Base-by-base conservation (phyloP, 2,329 filamentous ascomycete genomes). In the Ceratocystis destructans region DNA sequence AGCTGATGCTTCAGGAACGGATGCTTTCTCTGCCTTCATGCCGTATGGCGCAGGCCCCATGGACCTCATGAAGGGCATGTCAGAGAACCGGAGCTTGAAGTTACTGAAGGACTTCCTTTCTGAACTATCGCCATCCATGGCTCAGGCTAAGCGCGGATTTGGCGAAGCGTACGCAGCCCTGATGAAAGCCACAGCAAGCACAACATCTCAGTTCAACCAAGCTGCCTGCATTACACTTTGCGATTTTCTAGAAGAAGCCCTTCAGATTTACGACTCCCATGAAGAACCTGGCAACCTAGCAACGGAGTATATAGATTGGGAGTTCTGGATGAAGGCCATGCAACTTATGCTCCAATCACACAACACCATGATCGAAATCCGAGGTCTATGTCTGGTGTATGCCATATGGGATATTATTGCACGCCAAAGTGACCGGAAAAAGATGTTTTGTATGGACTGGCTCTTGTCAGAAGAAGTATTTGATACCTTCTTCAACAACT, bases 321-420 rank as follows among this genome's bases (percentile, higher is more conserved):
- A 81, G 0, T 96, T 96, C 74, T 96, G 91, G 92, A 79, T 94
- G 50, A 82, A 86, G 0, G 90, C 93, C 4, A 92, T 85, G 75
- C 85, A 83, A 74, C 83, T 84, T 73, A 92, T 96, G 79, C 80
- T 92, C 71, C 80, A 86, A 68, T 94, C 90, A 66, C 85, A 93
- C 71, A 95, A 96, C 74, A 92, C 89, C 48, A 89, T 95, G 79
- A 94, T 90, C 0, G 91, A 96, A 75, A 88, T 96, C 69, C 85
- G 91, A 63, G 80, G 95, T 20, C 84, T 94, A 69, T 86, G 90
- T 2, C 89, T 96, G 72, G 76, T 96, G 62, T 96, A 87, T 74
- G 84, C 84, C 28, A 80, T 88, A 20, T 96, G 92, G 92, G 84
- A 87, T 67, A 83, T 85, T 1, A 80, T 94, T 68, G 80, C 83